Conservation (phyloP, 208 protist genomes). For the Trypanosoma theileri region DNA sequence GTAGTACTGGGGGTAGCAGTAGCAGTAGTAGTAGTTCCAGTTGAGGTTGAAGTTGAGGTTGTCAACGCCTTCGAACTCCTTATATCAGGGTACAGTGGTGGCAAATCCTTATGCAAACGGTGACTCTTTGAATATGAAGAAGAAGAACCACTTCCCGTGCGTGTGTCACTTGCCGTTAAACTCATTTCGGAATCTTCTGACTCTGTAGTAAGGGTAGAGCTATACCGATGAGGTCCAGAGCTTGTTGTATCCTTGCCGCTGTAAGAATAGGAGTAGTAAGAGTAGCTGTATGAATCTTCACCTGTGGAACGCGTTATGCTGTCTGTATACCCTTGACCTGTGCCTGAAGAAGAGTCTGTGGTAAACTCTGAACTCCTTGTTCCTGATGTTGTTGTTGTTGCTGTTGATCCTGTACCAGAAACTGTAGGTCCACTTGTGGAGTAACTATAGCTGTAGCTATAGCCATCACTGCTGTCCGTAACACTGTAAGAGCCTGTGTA, state of each 20-base stretch:
- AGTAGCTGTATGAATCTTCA: conserved; percentile 7
- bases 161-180: neutral
- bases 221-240: conserved; percentile 9
- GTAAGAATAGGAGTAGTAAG: conserved; percentile 34
- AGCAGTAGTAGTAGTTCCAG: neutral
- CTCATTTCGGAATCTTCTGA: neutral
- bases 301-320: neutral
- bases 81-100: no score
- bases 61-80: no score
- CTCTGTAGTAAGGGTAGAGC: conserved; percentile 15
- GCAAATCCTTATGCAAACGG: no score
- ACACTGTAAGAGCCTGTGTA: conserved; percentile 7
- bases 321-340: neutral
- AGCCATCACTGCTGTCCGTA: conserved; percentile 14
- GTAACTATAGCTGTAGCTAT: conserved; percentile 32
- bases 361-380: neutral
- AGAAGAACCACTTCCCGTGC: neutral
- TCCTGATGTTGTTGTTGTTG: neutral
- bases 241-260: conserved; percentile 7
- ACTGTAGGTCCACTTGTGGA: neutral
- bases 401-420: neutral
- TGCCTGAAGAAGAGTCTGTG: neutral
- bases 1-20: neutral
- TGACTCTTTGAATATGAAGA: neutral
- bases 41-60: neutral